Percentiles rank a stretch among this genome's conserved stretches.
Evolutionary conservation across 2,329 filamentous ascomycete species (phyloP).

Genomic region (Arthroderma sp.): DNA sequence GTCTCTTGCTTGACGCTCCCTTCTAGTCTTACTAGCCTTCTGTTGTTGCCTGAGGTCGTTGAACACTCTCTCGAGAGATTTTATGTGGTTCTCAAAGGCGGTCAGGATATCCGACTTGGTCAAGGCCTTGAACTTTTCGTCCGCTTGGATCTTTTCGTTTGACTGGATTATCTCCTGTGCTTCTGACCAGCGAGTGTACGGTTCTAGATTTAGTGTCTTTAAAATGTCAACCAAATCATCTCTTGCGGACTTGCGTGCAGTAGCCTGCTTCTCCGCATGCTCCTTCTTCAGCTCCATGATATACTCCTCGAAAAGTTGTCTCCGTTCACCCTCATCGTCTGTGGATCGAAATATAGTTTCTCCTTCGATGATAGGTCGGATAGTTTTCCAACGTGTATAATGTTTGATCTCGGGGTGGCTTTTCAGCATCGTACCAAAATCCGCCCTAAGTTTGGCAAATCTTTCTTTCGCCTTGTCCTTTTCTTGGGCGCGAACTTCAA

Average conservation of each 20-base stretch:
- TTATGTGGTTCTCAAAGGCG: slow-evolving; percentile 91
- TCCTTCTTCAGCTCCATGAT: slow-evolving; percentile 69
- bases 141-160: slow-evolving; percentile 63
- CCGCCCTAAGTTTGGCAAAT: slow-evolving; percentile 76
- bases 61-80: slow-evolving; percentile 75
- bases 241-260: slow-evolving; percentile 65
- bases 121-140: slow-evolving; percentile 74
- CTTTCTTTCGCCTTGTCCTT: slow-evolving; percentile 91
- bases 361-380: slow-evolving; percentile 81
- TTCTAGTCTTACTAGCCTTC: slow-evolving; percentile 66
- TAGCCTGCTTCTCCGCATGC: slow-evolving; percentile 62
- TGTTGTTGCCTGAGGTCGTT: slow-evolving; percentile 84
- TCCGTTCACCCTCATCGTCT: slow-evolving; percentile 73
- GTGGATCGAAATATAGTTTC: slow-evolving; percentile 93
- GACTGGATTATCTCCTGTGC: slow-evolving; percentile 71
- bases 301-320: slow-evolving; percentile 89
- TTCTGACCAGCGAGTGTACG: slow-evolving; percentile 89
- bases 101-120: slow-evolving; percentile 82
- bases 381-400: slow-evolving; percentile 95
- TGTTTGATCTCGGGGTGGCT: slow-evolving; percentile 95
- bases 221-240: slow-evolving; percentile 70
- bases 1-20: slow-evolving; percentile 78
- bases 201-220: slow-evolving; percentile 69
- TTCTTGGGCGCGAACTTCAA: slow-evolving; percentile 81
- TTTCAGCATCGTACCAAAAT: slow-evolving; percentile 92